A percentile compares a stretch with the other conserved stretches of the same genome.
Conservation (phyloP, 805 yeast species). For the Clavispora asparagi region DNA sequence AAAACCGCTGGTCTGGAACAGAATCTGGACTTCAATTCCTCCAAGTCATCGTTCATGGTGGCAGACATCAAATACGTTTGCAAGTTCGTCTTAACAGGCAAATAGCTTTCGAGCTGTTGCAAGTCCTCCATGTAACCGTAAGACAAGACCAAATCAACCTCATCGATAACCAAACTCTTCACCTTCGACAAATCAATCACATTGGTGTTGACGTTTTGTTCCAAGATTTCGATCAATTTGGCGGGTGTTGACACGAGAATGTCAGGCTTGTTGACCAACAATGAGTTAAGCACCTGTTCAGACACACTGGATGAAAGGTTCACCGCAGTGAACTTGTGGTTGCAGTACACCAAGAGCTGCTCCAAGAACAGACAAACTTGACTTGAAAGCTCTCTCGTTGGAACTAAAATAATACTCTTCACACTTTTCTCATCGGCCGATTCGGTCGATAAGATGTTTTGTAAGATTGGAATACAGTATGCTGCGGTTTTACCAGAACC, state of each 20-base stretch:
- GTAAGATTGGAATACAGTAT: conserved; percentile 80
- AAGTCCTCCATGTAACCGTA: conserved; percentile 91
- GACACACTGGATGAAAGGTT: conserved; percentile 65
- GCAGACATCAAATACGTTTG: conserved; percentile 97
- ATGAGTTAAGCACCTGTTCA: conserved; percentile 65
- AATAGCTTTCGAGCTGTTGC: conserved; percentile 51
- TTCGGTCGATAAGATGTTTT: conserved; percentile 54
- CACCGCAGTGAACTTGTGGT: conserved; percentile 54
- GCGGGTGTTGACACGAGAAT: conserved; percentile 86
- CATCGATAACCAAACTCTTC: conserved; percentile 80
- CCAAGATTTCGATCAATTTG: conserved; percentile 54
- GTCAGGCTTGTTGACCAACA: conserved; percentile 72
- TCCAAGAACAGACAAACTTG: conserved; percentile 75
- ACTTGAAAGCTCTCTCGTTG: conserved; percentile 85
- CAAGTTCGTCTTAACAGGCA: conserved; percentile 69
- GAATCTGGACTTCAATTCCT: conserved; percentile 66
- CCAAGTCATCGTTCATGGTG: conserved; percentile 82
- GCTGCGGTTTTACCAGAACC: conserved; percentile 97
- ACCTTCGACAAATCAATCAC: conserved; percentile 51
- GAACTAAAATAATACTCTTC: conserved; percentile 75
- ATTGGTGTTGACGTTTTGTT: conserved; percentile 33
- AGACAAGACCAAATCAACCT: conserved; percentile 84
- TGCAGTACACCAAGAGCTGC: conserved; percentile 65
- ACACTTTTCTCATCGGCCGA: conserved; percentile 25
- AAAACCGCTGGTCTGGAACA: conserved; percentile 82